phyloP scores from a whole-genome alignment of 2,329 filamentous ascomycete species.

The Fusarium burgessii region DNA sequence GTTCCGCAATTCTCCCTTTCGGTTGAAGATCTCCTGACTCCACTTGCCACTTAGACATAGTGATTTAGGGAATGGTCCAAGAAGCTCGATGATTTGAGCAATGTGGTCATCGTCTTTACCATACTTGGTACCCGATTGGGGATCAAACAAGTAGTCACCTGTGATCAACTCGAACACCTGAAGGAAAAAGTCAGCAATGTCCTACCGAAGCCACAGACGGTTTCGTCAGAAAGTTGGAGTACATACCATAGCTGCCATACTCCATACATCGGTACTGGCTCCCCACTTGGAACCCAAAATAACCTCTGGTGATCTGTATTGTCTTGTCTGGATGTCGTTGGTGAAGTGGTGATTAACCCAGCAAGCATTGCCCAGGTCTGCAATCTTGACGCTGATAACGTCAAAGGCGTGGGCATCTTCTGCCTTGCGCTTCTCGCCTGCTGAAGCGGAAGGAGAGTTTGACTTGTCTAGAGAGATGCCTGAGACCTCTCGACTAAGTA shows the following conservation, averaged over 20 bases:
- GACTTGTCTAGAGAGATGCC: conserved; percentile 91
- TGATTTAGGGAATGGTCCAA: conserved; percentile 92
- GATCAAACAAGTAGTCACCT: conserved; percentile 97
- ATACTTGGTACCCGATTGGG: conserved; percentile 98
- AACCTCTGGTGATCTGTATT: conserved; percentile 97
- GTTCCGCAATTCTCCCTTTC: conserved; percentile 96
- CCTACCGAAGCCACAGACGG: not conserved
- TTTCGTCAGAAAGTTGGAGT: not conserved
- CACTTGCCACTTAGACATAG: conserved; percentile 94
- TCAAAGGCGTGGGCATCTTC: conserved; percentile 71
- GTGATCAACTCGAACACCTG: conserved; percentile 98
- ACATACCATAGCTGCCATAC: conserved; percentile 97
- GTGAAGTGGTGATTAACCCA: conserved; percentile 99
- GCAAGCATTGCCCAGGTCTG: conserved; percentile 96
- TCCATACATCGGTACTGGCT: conserved; percentile 99
- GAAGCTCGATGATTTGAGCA: conserved; percentile 96
- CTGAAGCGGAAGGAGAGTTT: conserved; percentile 61
- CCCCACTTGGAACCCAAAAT: conserved; percentile 98
- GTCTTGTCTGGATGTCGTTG: conserved; percentile 97
- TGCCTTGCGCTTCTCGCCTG: conserved; percentile 71
- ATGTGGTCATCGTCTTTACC: conserved; percentile 99
- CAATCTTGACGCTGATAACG: conserved; percentile 98
- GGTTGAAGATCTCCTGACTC: conserved; percentile 98
- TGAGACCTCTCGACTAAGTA: conserved; percentile 92
- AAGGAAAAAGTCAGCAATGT: conserved; percentile 21